Conservation (phyloP, 768 basidiomycete genomes). For the Suillus bovinus region DNA sequence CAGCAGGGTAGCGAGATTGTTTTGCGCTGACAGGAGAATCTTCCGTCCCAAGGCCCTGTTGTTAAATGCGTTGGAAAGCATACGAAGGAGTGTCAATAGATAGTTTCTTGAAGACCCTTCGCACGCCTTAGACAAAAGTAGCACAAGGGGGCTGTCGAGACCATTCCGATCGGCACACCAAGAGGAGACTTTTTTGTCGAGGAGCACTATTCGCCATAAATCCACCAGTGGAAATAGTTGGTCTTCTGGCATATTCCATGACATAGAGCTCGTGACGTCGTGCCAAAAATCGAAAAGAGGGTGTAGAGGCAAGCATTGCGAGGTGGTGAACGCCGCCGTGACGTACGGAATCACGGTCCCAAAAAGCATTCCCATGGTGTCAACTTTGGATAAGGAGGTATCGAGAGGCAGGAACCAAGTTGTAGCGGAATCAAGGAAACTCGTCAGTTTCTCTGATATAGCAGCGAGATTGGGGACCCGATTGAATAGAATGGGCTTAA, state of each 20-base stretch:
- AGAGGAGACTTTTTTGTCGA: constrained; percentile 56
- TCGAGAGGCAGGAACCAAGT: constrained; percentile 33
- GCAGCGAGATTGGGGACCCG: constrained; percentile 69
- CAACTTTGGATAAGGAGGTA: constrained; percentile 17
- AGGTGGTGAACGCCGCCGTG: constrained; percentile 48
- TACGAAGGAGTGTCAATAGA: constrained; percentile 63
- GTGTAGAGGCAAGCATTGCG: constrained; percentile 25
- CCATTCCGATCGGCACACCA: constrained; percentile 44
- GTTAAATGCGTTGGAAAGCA: constrained; percentile 69
- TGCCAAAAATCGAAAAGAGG: constrained; percentile 49
- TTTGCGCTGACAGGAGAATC: constrained; percentile 38
- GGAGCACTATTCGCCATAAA: constrained; percentile 77
- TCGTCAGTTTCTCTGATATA: constrained; percentile 57
- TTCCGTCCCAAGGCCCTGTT: constrained; percentile 38
- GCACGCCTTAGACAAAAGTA: constrained; percentile 47
- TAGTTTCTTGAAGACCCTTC: constrained; percentile 48
- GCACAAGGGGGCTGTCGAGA: constrained; percentile 41
- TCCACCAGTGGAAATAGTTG: constrained; percentile 82
- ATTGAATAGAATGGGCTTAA: constrained; percentile 73
- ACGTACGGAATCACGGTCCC: constrained; percentile 62
- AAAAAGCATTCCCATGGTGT: constrained; percentile 51
- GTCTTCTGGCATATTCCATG: constrained; percentile 45
- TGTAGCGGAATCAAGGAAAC: constrained; percentile 56
- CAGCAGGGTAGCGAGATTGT: constrained; percentile 51
- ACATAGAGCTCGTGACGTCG: constrained; percentile 44